A percentile compares a stretch with the other conserved stretches of the same genome.
These are phyloP conservation scores for Bimuria novae-zelandiae DNA, from an alignment of 2,329 filamentous ascomycete species.

Conservation along the genomic window DNA sequence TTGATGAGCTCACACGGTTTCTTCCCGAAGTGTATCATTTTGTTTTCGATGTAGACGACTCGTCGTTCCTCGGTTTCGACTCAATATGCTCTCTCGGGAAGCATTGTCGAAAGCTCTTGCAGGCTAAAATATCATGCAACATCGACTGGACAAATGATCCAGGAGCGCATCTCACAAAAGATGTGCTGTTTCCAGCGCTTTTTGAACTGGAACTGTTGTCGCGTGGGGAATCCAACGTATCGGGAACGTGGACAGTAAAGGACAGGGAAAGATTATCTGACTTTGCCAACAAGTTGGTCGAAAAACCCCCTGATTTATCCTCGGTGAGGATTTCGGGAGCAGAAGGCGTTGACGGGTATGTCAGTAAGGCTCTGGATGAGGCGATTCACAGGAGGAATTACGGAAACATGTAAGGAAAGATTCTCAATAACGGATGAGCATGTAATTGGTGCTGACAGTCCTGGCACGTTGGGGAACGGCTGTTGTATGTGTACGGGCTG, in stretches of 20 bases:
- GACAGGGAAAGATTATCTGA: not conserved
- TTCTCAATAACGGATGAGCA: no score
- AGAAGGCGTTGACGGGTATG: not conserved
- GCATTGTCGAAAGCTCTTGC: not conserved
- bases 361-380: not conserved
- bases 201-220: not conserved
- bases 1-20: not conserved
- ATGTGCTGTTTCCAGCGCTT: not conserved
- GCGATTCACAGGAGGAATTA: not conserved
- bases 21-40: not conserved
- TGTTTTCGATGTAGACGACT: not conserved
- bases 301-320: not conserved
- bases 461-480: no score
- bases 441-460: no score
- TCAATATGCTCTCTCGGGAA: not conserved
- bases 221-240: not conserved
- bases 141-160: not conserved
- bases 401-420: no score
- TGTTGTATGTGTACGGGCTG: no score
- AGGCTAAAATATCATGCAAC: not conserved
- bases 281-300: not conserved
- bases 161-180: not conserved
- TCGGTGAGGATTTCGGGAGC: not conserved
- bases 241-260: not conserved
- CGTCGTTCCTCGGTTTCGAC: not conserved